Evolutionary conservation across 2,329 filamentous ascomycete genomes (phyloP).

Genomic region (Trichoderma guizhouense): DNA sequence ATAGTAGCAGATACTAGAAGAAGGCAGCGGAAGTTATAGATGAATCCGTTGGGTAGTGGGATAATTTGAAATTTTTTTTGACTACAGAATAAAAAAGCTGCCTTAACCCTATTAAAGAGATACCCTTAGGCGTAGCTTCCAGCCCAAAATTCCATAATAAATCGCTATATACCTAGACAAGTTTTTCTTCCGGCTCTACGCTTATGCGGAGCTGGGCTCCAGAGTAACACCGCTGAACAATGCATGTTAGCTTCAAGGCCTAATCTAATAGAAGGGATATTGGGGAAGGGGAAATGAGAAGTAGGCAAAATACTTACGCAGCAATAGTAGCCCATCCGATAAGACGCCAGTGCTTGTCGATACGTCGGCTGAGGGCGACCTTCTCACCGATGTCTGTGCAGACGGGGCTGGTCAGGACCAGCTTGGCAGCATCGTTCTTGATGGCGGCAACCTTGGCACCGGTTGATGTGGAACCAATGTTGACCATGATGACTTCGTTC

Average conservation of each 20-base stretch:
- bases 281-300: not conserved
- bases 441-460: slow-evolving; percentile 96
- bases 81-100: not conserved
- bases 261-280: not conserved
- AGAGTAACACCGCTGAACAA: slow-evolving; percentile 50
- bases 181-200: not conserved
- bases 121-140: not conserved
- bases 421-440: slow-evolving; percentile 95
- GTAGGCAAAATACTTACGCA: slow-evolving; percentile 46
- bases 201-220: slow-evolving; percentile 48
- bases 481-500: slow-evolving; percentile 99
- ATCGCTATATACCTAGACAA: slow-evolving; percentile 2
- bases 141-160: not conserved
- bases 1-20: not conserved
- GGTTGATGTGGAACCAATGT: slow-evolving; percentile 96
- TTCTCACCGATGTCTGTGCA: slow-evolving; percentile 98
- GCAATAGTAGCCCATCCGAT: slow-evolving; percentile 87
- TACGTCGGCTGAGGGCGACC: slow-evolving; percentile 92
- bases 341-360: slow-evolving; percentile 98
- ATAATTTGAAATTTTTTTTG: not conserved
- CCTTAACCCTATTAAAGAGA: not conserved
- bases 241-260: slow-evolving; percentile 24
- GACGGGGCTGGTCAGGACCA: slow-evolving; percentile 86
- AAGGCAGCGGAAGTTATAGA: not conserved
- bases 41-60: not conserved